phyloP scores from a whole-genome alignment of 179 eudicot species.

The Corrigiola litoralis region DNA sequence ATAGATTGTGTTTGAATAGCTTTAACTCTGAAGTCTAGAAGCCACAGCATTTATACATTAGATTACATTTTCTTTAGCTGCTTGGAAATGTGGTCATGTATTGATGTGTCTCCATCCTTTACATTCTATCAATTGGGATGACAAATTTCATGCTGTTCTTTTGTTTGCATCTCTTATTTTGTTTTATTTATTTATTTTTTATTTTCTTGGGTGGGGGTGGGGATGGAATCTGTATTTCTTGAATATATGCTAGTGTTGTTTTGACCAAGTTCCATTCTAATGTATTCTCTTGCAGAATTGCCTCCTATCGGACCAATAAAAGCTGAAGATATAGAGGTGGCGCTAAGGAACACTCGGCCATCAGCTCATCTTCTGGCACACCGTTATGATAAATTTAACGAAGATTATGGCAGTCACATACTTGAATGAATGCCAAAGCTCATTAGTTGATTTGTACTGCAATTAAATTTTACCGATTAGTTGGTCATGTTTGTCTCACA shows the following conservation, averaged over 20 bases:
- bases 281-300: conserved; percentile 50
- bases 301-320: conserved; percentile 85
- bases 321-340: conserved; percentile 61
- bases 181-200: background rate
- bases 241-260: background rate
- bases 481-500: no score
- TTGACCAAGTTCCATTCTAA: background rate
- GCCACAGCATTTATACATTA: no score
- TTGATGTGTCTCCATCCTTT: no score
- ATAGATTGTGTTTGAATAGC: no score
- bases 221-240: background rate
- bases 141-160: no score
- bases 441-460: background rate
- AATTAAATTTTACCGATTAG: no score
- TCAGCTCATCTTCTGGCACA: conserved; percentile 92
- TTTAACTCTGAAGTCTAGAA: no score
- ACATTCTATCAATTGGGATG: no score
- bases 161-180: no score
- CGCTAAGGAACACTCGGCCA: conserved; percentile 89
- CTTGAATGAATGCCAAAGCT: conserved; percentile 43
- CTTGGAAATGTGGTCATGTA: no score
- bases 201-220: background rate
- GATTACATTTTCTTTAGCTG: no score
- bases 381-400: conserved; percentile 83
- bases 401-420: conserved; percentile 90